Conservation (phyloP, 2,329 filamentous ascomycete species). For the Colletotrichum echinochloae region DNA sequence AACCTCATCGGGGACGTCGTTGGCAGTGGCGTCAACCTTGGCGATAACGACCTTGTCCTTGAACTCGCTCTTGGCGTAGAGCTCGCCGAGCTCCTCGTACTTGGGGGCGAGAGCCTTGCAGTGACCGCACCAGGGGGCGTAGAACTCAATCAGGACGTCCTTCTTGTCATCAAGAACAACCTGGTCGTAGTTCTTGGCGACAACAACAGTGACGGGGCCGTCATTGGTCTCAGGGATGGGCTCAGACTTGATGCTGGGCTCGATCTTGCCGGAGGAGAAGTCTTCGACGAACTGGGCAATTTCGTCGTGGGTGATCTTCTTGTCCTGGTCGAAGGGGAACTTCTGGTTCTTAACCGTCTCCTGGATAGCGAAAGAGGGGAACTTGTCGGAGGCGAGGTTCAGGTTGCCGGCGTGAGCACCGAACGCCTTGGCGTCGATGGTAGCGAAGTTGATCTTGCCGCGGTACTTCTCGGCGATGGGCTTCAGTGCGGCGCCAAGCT, state of each 20-base stretch:
- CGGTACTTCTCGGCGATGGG: constrained; percentile 90
- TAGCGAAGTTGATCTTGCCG: constrained; percentile 96
- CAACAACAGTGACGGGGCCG: constrained; percentile 86
- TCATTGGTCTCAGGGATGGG: constrained; percentile 94
- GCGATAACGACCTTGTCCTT: constrained; percentile 90
- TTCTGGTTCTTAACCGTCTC: constrained; percentile 96
- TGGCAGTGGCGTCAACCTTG: constrained; percentile 96
- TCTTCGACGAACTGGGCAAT: constrained; percentile 88
- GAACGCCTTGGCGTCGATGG: constrained; percentile 93
- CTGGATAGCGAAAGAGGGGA: constrained; percentile 98
- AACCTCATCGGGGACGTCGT: constrained; percentile 97
- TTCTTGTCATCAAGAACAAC: constrained; percentile 93
- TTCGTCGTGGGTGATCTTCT: constrained; percentile 77
- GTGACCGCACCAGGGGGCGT: constrained; percentile 99
- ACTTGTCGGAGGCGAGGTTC: constrained; percentile 95
- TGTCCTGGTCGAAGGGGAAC: constrained; percentile 90
- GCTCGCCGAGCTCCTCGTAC: constrained; percentile 89
- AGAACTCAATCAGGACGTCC: constrained; percentile 98
- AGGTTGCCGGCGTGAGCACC: constrained; percentile 96
- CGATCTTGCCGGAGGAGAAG: constrained; percentile 86
- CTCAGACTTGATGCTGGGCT: constrained; percentile 98
- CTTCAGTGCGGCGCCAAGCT: constrained; percentile 82
- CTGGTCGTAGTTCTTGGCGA: constrained; percentile 93
- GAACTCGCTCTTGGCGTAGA: constrained; percentile 82
- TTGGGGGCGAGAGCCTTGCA: constrained; percentile 98